Base-by-base conservation (phyloP, 2,329 filamentous ascomycete genomes). In the Rhexocercosporidium sp. region DNA sequence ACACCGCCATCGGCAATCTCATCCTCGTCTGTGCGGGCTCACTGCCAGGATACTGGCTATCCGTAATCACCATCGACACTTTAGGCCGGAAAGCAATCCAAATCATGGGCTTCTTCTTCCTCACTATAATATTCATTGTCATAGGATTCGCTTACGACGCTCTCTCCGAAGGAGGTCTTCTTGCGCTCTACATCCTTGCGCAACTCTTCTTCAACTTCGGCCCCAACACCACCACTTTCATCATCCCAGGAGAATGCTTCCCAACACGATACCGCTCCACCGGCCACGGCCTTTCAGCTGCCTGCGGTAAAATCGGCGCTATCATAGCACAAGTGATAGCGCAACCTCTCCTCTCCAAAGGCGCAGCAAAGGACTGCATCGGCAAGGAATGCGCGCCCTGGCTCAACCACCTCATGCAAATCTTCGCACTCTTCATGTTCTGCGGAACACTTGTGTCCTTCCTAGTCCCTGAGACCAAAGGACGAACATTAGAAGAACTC, bases 401-500 rank as follows among this genome's bases (percentile, higher is more conserved):
- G 86, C 83, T 94, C 64, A 86, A 92, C 77, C 88, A 91, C 65
- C 86, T 95, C 59, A 89, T 95, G 82, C 84, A 93, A 77, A 90
- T 94, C 57, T 94, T 92, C 77, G 90, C 91, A 0, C 82, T 92
- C 9, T 94, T 95, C 82, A 95, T 94, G 92, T 82, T 95, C 3
- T 84, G 85, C 54, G 92, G 92, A 51, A 83, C 87, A 62, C 79
- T 92, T 59, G 88, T 88, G 1, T 88, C 89, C 0, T 80, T 94
- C 2, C 79, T 95, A 29, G 90, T 94, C 31, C 91, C 91, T 0
- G 92, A 94, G 80, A 94, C 90, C 0, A 94, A 92, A 81, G 84
- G 90, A 0, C 85, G 88, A 79, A 92, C 91, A 0, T 81, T 96
- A 49, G 92, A 93, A 75, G 85, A 89, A 70, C 80, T 93, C n/a